Conservation (phyloP, 768 basidiomycete species). For the Kockovaella imperatae region DNA sequence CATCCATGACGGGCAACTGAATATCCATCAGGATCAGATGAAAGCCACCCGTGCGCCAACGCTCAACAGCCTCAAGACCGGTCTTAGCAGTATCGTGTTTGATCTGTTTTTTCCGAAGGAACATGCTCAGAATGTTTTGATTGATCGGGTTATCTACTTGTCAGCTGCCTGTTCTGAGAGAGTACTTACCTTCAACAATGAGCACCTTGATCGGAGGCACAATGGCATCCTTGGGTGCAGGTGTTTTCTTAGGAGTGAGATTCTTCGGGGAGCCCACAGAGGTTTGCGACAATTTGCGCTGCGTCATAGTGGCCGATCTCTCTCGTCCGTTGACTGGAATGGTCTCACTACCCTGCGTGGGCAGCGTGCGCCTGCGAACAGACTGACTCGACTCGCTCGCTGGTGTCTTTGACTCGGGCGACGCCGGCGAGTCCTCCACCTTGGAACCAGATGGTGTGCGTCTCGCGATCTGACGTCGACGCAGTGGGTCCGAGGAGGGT, state of each 20-base stretch:
- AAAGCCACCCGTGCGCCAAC: slow-evolving; percentile 86
- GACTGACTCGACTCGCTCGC: not conserved
- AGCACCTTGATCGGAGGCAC: slow-evolving; percentile 95
- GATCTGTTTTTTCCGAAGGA: slow-evolving; percentile 92
- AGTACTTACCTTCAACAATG: slow-evolving; percentile 82
- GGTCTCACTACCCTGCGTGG: not conserved
- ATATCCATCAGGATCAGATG: slow-evolving; percentile 99
- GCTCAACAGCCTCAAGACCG: slow-evolving; percentile 89
- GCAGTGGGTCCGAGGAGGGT: slow-evolving; percentile 9
- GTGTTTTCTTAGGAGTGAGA: slow-evolving; percentile 45
- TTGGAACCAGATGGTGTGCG: no score
- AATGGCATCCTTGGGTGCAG: slow-evolving; percentile 58
- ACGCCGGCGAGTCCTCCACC: no score
- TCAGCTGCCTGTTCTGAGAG: slow-evolving; percentile 3
- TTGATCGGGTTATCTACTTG: slow-evolving; percentile 91
- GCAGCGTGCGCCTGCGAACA: not conserved
- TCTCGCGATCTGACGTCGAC: no score
- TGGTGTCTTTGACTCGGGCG: not conserved
- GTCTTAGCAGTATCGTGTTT: slow-evolving; percentile 90
- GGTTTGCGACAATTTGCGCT: slow-evolving; percentile 45
- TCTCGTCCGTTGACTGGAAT: slow-evolving; percentile 1
- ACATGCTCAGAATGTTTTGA: slow-evolving; percentile 92
- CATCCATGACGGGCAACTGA: slow-evolving; percentile 98
- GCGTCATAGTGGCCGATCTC: not conserved
- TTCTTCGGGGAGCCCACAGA: slow-evolving; percentile 38